Percentiles rank a stretch among this genome's conserved stretches.
phyloP scores from a whole-genome alignment of 2,329 filamentous ascomycete species.

The Chaetomium sp. region DNA sequence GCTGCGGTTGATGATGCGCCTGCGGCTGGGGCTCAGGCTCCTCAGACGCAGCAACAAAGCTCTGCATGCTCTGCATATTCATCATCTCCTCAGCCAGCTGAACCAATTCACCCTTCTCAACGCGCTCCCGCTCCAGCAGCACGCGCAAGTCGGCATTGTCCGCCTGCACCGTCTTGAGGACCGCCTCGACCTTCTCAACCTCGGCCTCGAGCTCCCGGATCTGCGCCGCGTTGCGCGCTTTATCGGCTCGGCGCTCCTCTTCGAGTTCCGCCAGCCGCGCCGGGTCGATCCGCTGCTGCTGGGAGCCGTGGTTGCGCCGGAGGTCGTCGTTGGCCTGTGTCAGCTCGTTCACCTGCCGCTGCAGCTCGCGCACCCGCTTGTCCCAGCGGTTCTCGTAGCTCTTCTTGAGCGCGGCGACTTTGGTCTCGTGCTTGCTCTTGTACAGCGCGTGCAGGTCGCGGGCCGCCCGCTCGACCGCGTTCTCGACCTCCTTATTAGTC shows the following conservation, averaged over 20 bases:
- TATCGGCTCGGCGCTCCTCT: constrained; percentile 48
- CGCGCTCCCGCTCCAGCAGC: constrained; percentile 65
- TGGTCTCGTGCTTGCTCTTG: constrained; percentile 95
- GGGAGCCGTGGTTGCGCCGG: constrained; percentile 55
- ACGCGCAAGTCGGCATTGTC: constrained; percentile 61
- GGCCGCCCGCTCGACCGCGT: constrained; percentile 85
- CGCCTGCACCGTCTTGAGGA: constrained; percentile 61
- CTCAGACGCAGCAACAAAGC: constrained; percentile 23
- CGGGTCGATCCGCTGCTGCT: constrained; percentile 40
- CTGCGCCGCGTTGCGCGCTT: constrained; percentile 60
- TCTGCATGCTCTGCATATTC: constrained; percentile 46
- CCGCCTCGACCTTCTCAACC: constrained; percentile 66
- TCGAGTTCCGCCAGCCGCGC: constrained; percentile 37
- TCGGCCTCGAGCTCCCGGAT: constrained; percentile 66
- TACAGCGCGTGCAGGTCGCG: constrained; percentile 87
- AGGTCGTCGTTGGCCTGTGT: constrained; percentile 69
- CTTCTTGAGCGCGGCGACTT: constrained; percentile 83
- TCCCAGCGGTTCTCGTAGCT: constrained; percentile 83
- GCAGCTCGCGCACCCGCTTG: constrained; percentile 76
- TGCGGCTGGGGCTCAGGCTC: constrained; percentile 9
- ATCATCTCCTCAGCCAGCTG: constrained; percentile 80
- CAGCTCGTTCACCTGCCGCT: constrained; percentile 62
- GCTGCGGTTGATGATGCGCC: constrained; percentile 3
- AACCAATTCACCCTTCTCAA: constrained; percentile 80
- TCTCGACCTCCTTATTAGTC: constrained; percentile 61